Evolutionary conservation across 192 early-diverging fungal species (phyloP), one percentile per base, ranked within the genome.

Genomic region (Dimargaris verticillata): DNA sequence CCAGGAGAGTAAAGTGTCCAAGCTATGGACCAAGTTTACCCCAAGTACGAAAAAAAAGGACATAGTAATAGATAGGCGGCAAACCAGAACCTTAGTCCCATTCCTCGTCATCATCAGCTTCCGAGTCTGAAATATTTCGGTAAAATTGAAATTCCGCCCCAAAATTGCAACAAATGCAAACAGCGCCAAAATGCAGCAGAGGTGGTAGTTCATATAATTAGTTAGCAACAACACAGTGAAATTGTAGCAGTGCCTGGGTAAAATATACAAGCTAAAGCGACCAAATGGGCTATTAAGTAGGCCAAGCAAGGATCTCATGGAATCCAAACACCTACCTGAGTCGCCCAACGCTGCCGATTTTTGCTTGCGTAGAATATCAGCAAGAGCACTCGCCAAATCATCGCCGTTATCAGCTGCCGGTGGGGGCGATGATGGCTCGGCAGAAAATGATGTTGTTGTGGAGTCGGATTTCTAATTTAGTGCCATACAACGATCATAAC

Each of bases 301-400:
- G 7, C 33, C 33, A 7, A 38, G n/a, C 33, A 38, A 7, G 2
- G 33, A 2, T 7, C 7, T 38, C 33, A 38, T 38, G 3, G 33
- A 38, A 38, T 38, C 33, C 2, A 38, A 13, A 5, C 11, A 26
- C 51, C 3, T 52, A 52, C 51, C 51, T 12, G 70, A 70, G 42
- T 72, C 67, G 15, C 71, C 71, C n/a, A 66, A 62, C 49, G 71
- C 73, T 28, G 72, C 74, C 44, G 67, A 69, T 63, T 68, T 73
- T 46, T 72, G 74, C 54, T 72, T 69, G 13, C 69, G 66, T 26
- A 76, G 65, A 5, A 67, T 72, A 15, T 65, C 64, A 26, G 74
- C 74, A 59, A 76, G 65, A 0, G 74, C 74, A 25, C 72, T 68
- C 61, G 72, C 68, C 33, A 76, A 68, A 44, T 76, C 70, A 42